A percentile compares a stretch with the other conserved stretches of the same genome.
Evolutionary conservation across 768 basidiomycete genomes (phyloP).

Genomic region (Pisolithus tinctorius): DNA sequence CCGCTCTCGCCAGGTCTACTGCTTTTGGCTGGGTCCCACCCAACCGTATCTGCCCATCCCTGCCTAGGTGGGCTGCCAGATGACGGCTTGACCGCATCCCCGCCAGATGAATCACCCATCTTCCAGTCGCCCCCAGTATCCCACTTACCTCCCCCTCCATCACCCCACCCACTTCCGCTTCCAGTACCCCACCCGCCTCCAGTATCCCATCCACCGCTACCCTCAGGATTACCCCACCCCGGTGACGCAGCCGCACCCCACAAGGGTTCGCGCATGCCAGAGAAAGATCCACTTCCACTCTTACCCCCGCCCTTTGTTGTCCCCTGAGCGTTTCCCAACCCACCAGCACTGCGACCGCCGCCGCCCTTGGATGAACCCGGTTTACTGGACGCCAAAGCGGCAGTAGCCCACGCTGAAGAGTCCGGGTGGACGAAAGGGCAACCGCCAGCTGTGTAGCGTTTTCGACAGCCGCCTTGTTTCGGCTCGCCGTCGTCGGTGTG

Average conservation of each 20-base stretch:
- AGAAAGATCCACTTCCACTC: too few relatives aligned
- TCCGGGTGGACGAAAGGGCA: conserved; percentile 28
- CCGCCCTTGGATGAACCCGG: too few relatives aligned
- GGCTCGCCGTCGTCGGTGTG: conserved; percentile 27
- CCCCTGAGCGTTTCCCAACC: too few relatives aligned
- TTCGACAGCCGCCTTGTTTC: conserved; percentile 20
- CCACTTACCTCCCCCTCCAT: conserved; percentile 1
- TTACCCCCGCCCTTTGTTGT: too few relatives aligned
- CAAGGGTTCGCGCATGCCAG: too few relatives aligned
- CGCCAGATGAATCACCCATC: not conserved
- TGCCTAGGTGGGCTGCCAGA: not conserved
- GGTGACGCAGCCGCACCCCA: not conserved
- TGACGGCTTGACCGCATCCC: not conserved
- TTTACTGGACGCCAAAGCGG: conserved; percentile 9
- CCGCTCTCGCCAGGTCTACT: not conserved
- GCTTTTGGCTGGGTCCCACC: not conserved
- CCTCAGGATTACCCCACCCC: not conserved
- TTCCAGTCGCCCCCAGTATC: conserved; percentile 5
- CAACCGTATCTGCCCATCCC: conserved; percentile 5
- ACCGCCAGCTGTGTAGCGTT: conserved; percentile 2
- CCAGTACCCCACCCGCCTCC: conserved; percentile 1
- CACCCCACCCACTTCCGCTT: conserved; percentile 2
- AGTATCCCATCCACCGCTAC: conserved; percentile 5
- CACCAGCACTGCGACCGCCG: too few relatives aligned
- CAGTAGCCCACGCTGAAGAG: conserved; percentile 15